phyloP scores from a whole-genome alignment of 257 asterid genomes.

The Hygrophila difformis region DNA sequence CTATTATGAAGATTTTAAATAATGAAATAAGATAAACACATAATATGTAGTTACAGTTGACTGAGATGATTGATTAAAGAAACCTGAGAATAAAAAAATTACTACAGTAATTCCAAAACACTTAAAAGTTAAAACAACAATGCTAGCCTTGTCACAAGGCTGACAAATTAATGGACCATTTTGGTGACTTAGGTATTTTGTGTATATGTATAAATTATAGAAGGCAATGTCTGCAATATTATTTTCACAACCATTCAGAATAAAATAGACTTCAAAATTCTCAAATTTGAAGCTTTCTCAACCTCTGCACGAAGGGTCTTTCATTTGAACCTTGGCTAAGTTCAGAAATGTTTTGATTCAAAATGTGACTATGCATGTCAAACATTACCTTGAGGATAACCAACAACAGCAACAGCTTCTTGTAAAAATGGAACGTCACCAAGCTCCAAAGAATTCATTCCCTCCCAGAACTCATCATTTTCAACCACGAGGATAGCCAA shows the following conservation, averaged over 20 bases:
- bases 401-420: conserved; percentile 96
- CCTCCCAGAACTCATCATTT: conserved; percentile 88
- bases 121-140: neutral
- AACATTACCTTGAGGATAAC: conserved; percentile 91
- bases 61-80: conserved; percentile 1
- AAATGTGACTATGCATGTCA: neutral
- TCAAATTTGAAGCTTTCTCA: neutral
- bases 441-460: conserved; percentile 67
- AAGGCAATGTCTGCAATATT: neutral
- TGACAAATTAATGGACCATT: no score
- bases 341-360: conserved; percentile 1
- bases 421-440: conserved; percentile 93
- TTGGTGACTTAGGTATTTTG: no score
- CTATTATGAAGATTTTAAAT: neutral
- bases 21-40: conserved; percentile 7
- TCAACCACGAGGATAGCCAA: conserved; percentile 84
- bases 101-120: neutral
- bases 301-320: conserved; percentile 1
- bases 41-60: neutral
- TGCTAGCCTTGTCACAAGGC: no score
- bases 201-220: no score
- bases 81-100: neutral
- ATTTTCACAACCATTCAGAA: neutral
- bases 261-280: neutral
- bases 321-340: neutral